A percentile compares a stretch with the other conserved stretches of the same genome.
These are phyloP conservation scores for Chrysoporthe puriensis DNA, from an alignment of 2,329 filamentous ascomycete genomes.

Conservation along the genomic window DNA sequence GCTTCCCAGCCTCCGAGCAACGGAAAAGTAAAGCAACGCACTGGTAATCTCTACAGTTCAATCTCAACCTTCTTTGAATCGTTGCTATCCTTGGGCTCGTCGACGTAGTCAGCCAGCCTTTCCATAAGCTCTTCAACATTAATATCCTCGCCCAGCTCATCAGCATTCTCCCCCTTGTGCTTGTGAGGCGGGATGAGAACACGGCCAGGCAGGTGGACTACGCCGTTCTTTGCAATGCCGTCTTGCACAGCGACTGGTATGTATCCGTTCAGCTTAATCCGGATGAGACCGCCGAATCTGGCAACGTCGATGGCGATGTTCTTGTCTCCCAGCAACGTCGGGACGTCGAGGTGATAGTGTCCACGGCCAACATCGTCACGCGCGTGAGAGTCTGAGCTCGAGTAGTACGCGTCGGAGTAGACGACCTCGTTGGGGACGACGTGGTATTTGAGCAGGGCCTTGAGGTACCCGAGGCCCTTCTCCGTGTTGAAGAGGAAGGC, in stretches of 20 bases:
- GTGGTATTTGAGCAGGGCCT: constrained; percentile 79
- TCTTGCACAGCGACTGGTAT: constrained; percentile 69
- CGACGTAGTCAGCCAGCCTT: constrained; percentile 52
- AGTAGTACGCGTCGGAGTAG: constrained; percentile 83
- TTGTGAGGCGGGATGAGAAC: constrained; percentile 78
- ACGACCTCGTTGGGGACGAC: constrained; percentile 74
- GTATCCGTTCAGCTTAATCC: constrained; percentile 77
- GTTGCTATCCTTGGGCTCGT: constrained; percentile 32
- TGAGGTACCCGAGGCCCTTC: constrained; percentile 74
- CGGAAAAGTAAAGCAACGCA: too few relatives aligned
- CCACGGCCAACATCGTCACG: constrained; percentile 43
- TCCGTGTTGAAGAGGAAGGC: constrained; percentile 83
- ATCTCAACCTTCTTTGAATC: constrained; percentile 10
- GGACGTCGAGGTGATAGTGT: constrained; percentile 70
- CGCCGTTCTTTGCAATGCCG: constrained; percentile 75
- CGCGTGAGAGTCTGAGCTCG: constrained; percentile 43
- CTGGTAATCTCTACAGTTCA: constrained; percentile 14
- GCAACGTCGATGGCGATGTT: constrained; percentile 73
- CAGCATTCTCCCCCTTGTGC: constrained; percentile 42
- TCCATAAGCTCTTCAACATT: constrained; percentile 64
- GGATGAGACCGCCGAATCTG: constrained; percentile 68
- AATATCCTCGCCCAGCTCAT: constrained; percentile 52
- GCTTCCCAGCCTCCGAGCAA: too few relatives aligned
- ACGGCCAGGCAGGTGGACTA: constrained; percentile 74
- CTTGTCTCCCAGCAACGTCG: constrained; percentile 70